Evolutionary conservation across 2,329 filamentous ascomycete species (phyloP), one percentile per base, ranked within the genome.

Genomic region (Ceratocystis colombiana): DNA sequence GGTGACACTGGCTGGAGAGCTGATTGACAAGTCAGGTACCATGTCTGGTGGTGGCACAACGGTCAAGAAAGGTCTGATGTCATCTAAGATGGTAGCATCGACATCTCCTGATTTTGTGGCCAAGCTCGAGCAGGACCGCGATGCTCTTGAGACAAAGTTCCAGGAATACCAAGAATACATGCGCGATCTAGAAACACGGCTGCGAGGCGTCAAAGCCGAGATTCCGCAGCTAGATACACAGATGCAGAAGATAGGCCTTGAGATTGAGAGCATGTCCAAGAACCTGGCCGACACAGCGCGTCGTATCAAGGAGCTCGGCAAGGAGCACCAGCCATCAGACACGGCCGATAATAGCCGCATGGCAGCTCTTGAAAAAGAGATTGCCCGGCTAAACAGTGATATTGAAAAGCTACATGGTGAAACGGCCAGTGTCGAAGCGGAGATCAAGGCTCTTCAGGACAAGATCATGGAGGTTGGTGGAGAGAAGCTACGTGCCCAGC

Each of bases 391-490:
- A 69, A 85, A 90, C 72, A 84, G 84, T 70, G 90, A 96, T 71
- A 84, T 96, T 10, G 84, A 88, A 67, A 88, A 88, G 71, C 82
- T 99, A 8, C 89, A 86, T 68, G 80, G 84, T 8, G 90, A 97
- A 76, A 96, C 89, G n/a, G 84, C 89, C 1, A 94, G 87, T 59
- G 86, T 96, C 7, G 94, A 99, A 74, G 86, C 87, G 30, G 94
- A 97, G 75, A 97, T 99, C 76, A 93, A 96, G 76, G 82, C 82
- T 22, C 80, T 99, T 1, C 93, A 99, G 74, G 88, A 94, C 80
- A 96, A 92, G 79, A 99, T 99, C 72, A 97, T 99, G 94, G 88
- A 96, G 75, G 88, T 96, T 69, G 94, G 94, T 73, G 94, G 94
- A 76, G 91, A 97, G 72, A 91, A 90, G 76, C 84, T 99, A 20